phyloP scores from a whole-genome alignment of 352 stramenopile genomes.

The Pythium coloratum region DNA sequence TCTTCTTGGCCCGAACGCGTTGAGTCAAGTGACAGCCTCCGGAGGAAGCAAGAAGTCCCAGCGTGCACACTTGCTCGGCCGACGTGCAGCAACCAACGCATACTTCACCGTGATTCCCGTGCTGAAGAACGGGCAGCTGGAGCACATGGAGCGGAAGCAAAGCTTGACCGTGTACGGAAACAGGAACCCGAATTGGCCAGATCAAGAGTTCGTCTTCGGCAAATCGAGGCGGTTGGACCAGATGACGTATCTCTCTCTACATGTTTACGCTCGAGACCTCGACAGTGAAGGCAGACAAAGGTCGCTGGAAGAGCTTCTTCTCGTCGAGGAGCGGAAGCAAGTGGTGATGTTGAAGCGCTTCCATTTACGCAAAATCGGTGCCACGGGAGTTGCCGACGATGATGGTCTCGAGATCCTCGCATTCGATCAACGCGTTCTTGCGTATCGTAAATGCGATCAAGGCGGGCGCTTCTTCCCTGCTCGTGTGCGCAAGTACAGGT shows the following conservation, averaged over 20 bases:
- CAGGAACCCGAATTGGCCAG: constrained; percentile 54
- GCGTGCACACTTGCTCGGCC: constrained; percentile 18
- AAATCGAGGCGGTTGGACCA: constrained; percentile 45
- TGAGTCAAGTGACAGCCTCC: background rate
- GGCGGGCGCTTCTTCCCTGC: constrained; percentile 62
- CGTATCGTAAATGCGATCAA: constrained; percentile 54
- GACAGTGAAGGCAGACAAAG: constrained; percentile 30
- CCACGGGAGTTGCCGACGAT: constrained; percentile 49
- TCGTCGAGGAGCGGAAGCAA: constrained; percentile 31
- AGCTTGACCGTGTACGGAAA: constrained; percentile 70
- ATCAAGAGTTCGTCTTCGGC: constrained; percentile 68
- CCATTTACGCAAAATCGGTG: constrained; percentile 52
- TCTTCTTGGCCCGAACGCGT: constrained; percentile 29
- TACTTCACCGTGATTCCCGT: constrained; percentile 76
- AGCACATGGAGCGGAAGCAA: constrained; percentile 48
- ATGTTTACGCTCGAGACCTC: constrained; percentile 66
- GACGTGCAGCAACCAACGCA: constrained; percentile 35
- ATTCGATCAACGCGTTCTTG: constrained; percentile 66
- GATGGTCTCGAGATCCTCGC: constrained; percentile 50
- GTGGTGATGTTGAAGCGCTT: constrained; percentile 43
- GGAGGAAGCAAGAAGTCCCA: constrained; percentile 8
- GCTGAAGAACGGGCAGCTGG: constrained; percentile 38
- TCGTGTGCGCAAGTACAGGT: constrained; percentile 49
- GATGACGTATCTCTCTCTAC: constrained; percentile 66
- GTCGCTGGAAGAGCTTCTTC: constrained; percentile 39